Base-by-base conservation (phyloP, 2,329 filamentous ascomycete species). In the Paecilomyces formosus region DNA sequence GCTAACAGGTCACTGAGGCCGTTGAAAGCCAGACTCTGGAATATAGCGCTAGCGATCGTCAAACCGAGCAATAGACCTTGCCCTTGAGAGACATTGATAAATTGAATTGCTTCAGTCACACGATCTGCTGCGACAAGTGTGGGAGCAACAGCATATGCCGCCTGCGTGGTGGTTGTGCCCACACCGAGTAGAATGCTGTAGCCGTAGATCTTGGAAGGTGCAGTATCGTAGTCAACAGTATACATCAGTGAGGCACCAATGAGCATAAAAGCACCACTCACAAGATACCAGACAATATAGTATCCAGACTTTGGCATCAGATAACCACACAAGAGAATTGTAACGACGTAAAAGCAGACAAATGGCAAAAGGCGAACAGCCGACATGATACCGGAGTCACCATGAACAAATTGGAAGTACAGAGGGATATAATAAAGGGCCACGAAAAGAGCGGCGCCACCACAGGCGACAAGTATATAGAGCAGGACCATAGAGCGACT, bases 361-460 rank as follows among this genome's bases (percentile, higher is more conserved):
- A 63, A 66, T 2, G 67, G 67, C 12, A 71, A 57, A 3, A 73
- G 61, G 9, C 65, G 66, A 2, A 73, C 68, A 9, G 65, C 65
- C 11, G 69, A 62, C 22, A 50, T 62, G 11, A 69, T 52, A 1
- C 64, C 69, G 0, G 63, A 67, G 53, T 79, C 78, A 7, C 76
- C 76, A 3, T 70, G 71, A 0, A 74, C 74, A 63, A 83, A 83
- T 58, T 81, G 78, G 65, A 82, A 83, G 68, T 76, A 82, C 0
- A 83, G 70, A 0, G 81, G 81, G 13, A 80, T 76, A 68, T 80
- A 84, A 68, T 83, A 84, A 8, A 80, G 69, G 0, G 72, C 28
- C 45, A 59, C 54, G 50, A 78, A 71, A 53, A 75, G 75, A 21
- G 74, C 64, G 6, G 69, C 67, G 2, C 72, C 68, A 7, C 68